Percentiles rank a stretch among this genome's conserved stretches.
These are phyloP conservation scores for Cladosporium sp. DNA, from an alignment of 2,329 filamentous ascomycete species.

Conservation along the genomic window DNA sequence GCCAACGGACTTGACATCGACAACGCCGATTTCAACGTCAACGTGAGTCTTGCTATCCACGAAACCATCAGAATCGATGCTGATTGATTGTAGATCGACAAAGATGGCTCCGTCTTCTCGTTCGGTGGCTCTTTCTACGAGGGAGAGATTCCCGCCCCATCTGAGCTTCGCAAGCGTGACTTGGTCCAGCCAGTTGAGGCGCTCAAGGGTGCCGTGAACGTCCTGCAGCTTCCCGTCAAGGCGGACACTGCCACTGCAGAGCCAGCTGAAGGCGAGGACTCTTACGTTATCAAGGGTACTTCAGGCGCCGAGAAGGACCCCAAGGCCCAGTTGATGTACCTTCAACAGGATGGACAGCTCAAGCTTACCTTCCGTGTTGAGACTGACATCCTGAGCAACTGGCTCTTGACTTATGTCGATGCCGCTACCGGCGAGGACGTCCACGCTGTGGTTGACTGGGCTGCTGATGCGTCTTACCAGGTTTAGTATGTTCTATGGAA, in stretches of 20 bases:
- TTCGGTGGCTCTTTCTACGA: conserved; percentile 51
- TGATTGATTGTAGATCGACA: conserved; percentile 38
- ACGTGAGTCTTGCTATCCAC: conserved; percentile 40
- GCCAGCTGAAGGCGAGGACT: conserved; percentile 29
- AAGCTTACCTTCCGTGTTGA: conserved; percentile 55
- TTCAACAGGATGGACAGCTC: conserved; percentile 48
- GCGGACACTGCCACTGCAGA: conserved; percentile 39
- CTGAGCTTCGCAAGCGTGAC: conserved; percentile 39
- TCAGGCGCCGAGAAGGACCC: conserved; percentile 50
- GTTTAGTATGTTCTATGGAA: conserved; percentile 42
- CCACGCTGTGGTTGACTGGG: conserved; percentile 55
- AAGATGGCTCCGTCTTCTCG: conserved; percentile 54
- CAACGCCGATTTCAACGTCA: conserved; percentile 59
- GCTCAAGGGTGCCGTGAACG: conserved; percentile 38
- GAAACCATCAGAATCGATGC: not conserved
- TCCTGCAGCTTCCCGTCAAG: conserved; percentile 40
- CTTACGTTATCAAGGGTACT: conserved; percentile 46
- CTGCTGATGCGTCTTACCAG: conserved; percentile 52
- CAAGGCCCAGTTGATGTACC: conserved; percentile 53
- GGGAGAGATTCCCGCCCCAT: conserved; percentile 41
- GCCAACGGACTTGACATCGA: conserved; percentile 56
- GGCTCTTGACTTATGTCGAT: conserved; percentile 57
- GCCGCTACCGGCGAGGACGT: conserved; percentile 45
- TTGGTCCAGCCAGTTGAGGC: conserved; percentile 43
- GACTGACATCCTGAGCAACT: conserved; percentile 54